phyloP scores from a whole-genome alignment of 768 basidiomycete genomes.

The Bullera alba region DNA sequence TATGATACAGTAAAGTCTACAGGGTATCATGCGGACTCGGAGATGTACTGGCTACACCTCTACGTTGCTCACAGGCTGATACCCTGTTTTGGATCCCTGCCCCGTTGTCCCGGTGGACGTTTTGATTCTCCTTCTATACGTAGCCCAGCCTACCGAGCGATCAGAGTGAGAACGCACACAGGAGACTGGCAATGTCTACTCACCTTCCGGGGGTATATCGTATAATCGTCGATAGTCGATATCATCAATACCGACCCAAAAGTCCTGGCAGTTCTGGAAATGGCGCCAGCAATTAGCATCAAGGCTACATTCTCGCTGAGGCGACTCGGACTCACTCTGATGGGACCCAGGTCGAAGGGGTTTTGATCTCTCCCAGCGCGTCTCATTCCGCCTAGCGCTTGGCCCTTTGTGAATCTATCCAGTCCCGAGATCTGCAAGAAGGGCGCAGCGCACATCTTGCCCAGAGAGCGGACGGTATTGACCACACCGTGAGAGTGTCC shows the following conservation, averaged over 20 bases:
- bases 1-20: neutral
- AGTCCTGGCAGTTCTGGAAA: constrained; percentile 59
- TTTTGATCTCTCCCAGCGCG: constrained; percentile 70
- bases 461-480: too few species aligned
- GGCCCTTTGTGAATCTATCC: constrained; percentile 87
- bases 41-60: constrained; percentile 14
- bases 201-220: constrained; percentile 76
- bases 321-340: constrained; percentile 27
- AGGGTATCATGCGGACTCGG: neutral
- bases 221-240: constrained; percentile 86
- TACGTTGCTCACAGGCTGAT: constrained; percentile 17
- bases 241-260: constrained; percentile 80
- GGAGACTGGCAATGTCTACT: neutral
- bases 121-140: constrained; percentile 24
- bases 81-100: constrained; percentile 20
- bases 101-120: constrained; percentile 8
- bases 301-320: neutral
- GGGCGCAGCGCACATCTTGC: constrained; percentile 43
- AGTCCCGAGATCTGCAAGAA: constrained; percentile 86
- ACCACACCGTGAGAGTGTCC: constrained; percentile 17
- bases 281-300: neutral
- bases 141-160: constrained; percentile 21
- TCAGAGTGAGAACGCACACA: neutral
- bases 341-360: constrained; percentile 79
- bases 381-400: constrained; percentile 77